These are phyloP conservation scores for Marsdenia floribunda DNA, from an alignment of 257 asterid species.

Conservation along the genomic window DNA sequence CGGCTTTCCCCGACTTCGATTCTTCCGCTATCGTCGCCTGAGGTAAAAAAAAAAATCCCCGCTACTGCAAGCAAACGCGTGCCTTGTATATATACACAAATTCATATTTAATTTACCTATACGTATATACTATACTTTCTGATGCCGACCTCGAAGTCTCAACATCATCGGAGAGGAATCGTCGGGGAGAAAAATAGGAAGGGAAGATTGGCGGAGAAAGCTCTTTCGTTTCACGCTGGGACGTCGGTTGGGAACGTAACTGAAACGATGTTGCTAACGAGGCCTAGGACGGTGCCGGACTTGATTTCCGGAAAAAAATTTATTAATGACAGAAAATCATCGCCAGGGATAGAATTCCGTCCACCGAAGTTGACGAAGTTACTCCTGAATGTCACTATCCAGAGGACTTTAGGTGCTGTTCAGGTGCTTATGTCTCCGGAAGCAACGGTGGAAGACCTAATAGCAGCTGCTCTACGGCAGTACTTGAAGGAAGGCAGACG, in stretches of 20 bases:
- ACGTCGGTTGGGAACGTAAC: slow-evolving; percentile 1
- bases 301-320: slow-evolving; percentile 22
- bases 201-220: slow-evolving; percentile 50
- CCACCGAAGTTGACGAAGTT: slow-evolving; percentile 55
- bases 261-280: slow-evolving; percentile 27
- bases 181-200: slow-evolving; percentile 45
- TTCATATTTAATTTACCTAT: background rate
- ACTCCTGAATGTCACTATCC: slow-evolving; percentile 68
- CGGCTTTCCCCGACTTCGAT: slow-evolving; percentile 42
- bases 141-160: slow-evolving; percentile 67
- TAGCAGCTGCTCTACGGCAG: slow-evolving; percentile 59
- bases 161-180: slow-evolving; percentile 38
- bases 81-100: background rate
- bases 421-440: slow-evolving; percentile 64
- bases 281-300: slow-evolving; percentile 80
- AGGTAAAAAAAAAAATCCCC: slow-evolving; percentile 6
- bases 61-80: background rate
- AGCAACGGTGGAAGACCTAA: slow-evolving; percentile 68
- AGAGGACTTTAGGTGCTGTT: slow-evolving; percentile 79
- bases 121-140: background rate
- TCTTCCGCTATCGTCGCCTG: slow-evolving; percentile 45
- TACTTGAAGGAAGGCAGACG: slow-evolving; percentile 69
- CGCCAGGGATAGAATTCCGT: slow-evolving; percentile 1
- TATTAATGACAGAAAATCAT: background rate
- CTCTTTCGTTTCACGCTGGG: slow-evolving; percentile 53